Base-by-base conservation (phyloP, 345 rosid species). In the Bretschneidera sinensis region DNA sequence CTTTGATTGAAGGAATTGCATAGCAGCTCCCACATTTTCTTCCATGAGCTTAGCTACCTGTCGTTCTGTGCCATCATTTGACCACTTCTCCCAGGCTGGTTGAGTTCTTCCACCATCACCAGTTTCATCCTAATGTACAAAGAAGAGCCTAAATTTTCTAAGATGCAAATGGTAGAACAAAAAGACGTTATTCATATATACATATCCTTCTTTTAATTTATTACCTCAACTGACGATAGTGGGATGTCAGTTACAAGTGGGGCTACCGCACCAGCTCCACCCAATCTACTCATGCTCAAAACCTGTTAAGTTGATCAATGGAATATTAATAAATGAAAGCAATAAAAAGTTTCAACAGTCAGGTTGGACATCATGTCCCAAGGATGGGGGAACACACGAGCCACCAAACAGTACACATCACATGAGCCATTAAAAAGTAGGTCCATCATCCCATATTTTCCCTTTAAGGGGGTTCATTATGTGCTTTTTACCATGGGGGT, bases 11-110 rank as follows among this genome's bases (percentile, higher is more conserved):
- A 95, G 92, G 66, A 91, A 88, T 71, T 95, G 99, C 99, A 95
- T 86, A 0, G 99, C 99, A 0, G 99, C 79, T 35, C 99, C 99
- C 0, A 95, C 90, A 15, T 95, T 91, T 79, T 91, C 99, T 73
- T 95, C 98, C 99, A 95, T 95, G 20, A 95, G 82, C 74, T 95
- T 95, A 17, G 99, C 98, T 48, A 91, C 98, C 66, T 91, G 94
- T 48, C 85, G 68, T 54, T 95, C 99, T 0, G 99, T 95, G 10
- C 96, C 99, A 47, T 91, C 99, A 10, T 81, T 88, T 0, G 95
- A 88, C 98, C 95, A 95, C 65, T 91, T 95, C 76, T 95, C 99
- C 99, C 99, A 95, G 0, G 87, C 91, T 0, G 95, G 92, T 59
- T 86, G 96, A 62, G 70, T 78, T 71, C 95, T 81, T 60, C 91